Percentiles rank a stretch among this genome's conserved stretches.
Conservation (phyloP, 306 rosid genomes). For the Trifolium fragiferum region DNA sequence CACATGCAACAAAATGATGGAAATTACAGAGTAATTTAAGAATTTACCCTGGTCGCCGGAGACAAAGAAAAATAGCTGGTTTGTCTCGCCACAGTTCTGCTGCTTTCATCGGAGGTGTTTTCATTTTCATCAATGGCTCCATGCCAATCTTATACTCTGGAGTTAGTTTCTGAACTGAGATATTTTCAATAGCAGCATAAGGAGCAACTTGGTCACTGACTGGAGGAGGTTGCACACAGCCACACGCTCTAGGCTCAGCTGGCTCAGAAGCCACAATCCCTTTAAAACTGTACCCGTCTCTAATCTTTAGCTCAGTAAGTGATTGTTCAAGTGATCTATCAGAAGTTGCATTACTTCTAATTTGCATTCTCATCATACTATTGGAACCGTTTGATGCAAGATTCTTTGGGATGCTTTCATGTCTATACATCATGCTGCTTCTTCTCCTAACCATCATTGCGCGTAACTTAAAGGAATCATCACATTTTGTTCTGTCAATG, state of each 20-base stretch:
- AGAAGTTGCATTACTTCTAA: slow-evolving; percentile 39
- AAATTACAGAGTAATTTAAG: slow-evolving; percentile 16
- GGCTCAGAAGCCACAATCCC: slow-evolving; percentile 23
- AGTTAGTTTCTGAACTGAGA: slow-evolving; percentile 35
- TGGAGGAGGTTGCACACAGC: slow-evolving; percentile 75
- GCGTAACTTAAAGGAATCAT: slow-evolving; percentile 45
- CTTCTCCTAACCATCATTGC: slow-evolving; percentile 49
- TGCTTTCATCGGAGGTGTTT: slow-evolving; percentile 68
- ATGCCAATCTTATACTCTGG: slow-evolving; percentile 77
- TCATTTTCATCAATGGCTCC: slow-evolving; percentile 53
- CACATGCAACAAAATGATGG: not conserved
- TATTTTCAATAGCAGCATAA: slow-evolving; percentile 36
- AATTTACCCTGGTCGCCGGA: slow-evolving; percentile 90
- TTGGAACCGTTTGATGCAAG: slow-evolving; percentile 46
- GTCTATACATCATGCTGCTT: slow-evolving; percentile 41
- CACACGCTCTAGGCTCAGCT: slow-evolving; percentile 72
- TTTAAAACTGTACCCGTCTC: slow-evolving; percentile 64
- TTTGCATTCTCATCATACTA: slow-evolving; percentile 41
- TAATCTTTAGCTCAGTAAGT: slow-evolving; percentile 54
- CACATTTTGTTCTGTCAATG: slow-evolving; percentile 51
- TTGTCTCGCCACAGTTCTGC: slow-evolving; percentile 71
- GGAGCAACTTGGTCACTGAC: slow-evolving; percentile 38
- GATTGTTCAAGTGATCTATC: slow-evolving; percentile 62
- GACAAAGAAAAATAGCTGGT: slow-evolving; percentile 79
- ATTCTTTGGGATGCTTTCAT: slow-evolving; percentile 53